phyloP scores from a whole-genome alignment of 2,329 filamentous ascomycete genomes.

The Myrmaecium sp. region DNA sequence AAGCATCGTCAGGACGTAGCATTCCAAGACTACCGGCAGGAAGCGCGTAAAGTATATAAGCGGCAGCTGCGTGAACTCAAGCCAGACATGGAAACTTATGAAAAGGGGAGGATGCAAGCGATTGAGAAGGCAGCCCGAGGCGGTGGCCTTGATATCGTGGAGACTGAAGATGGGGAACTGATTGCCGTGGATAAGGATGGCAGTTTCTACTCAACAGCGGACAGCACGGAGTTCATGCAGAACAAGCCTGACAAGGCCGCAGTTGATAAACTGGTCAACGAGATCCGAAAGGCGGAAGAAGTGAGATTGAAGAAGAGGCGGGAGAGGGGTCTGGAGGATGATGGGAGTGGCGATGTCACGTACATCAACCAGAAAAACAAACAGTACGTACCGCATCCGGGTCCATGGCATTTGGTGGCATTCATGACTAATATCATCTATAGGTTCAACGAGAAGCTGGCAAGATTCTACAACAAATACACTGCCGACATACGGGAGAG shows the following conservation, averaged over 20 bases:
- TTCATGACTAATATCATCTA: conserved; percentile 24
- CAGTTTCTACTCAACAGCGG: conserved; percentile 75
- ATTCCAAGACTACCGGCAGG: conserved; percentile 76
- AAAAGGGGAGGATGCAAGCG: conserved; percentile 67
- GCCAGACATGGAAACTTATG: conserved; percentile 69
- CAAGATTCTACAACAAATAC: conserved; percentile 96
- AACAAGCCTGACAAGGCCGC: conserved; percentile 78
- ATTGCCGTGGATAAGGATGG: conserved; percentile 87
- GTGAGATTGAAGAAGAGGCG: conserved; percentile 69
- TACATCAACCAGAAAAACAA: conserved; percentile 89
- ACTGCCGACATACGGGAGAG: conserved; percentile 92
- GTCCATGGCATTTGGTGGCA: background rate
- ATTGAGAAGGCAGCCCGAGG: conserved; percentile 71
- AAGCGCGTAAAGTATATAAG: conserved; percentile 88
- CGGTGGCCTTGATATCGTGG: conserved; percentile 80
- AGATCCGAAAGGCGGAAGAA: conserved; percentile 80
- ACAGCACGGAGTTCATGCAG: conserved; percentile 63
- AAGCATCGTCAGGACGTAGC: conserved; percentile 68
- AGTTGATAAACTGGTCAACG: conserved; percentile 71
- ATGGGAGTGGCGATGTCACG: conserved; percentile 77
- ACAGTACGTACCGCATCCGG: background rate
- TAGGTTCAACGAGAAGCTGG: conserved; percentile 96
- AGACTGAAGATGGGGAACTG: conserved; percentile 87
- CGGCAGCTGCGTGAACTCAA: conserved; percentile 64
- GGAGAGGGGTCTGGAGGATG: conserved; percentile 54